Percentiles rank a stretch among this genome's conserved stretches.
These are phyloP conservation scores for Heimioporus sp. DNA, from an alignment of 768 basidiomycete genomes.

Conservation along the genomic window DNA sequence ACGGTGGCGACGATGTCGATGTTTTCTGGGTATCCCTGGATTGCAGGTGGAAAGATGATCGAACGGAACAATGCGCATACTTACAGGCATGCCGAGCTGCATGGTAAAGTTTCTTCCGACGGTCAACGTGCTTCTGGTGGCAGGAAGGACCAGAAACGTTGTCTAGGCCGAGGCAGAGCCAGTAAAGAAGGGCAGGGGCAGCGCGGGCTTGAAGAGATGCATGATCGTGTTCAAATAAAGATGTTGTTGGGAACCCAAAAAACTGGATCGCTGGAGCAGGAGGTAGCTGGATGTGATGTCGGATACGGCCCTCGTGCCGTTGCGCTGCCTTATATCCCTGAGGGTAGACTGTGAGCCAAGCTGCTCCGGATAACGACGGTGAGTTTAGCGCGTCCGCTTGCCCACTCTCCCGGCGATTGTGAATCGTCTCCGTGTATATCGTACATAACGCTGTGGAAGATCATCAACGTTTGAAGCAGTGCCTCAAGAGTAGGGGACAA, in stretches of 20 bases:
- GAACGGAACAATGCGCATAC: background rate
- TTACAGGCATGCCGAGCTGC: slow-evolving; percentile 9
- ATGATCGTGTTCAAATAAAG: slow-evolving; percentile 2
- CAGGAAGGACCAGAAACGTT: background rate
- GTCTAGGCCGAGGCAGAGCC: slow-evolving; percentile 9
- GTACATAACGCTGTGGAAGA: too few species aligned
- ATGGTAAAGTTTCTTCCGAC: slow-evolving; percentile 6
- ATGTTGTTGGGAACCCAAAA: background rate
- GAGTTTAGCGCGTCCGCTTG: too few species aligned
- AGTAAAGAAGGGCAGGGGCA: slow-evolving; percentile 14
- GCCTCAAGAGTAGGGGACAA: too few species aligned
- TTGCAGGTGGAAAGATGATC: background rate
- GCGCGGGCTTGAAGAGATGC: slow-evolving; percentile 9
- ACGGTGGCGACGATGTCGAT: slow-evolving; percentile 23
- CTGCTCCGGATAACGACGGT: too few species aligned
- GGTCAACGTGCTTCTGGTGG: background rate
- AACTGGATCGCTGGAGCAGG: background rate
- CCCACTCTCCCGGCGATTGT: too few species aligned
- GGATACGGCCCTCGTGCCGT: too few species aligned
- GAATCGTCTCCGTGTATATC: too few species aligned
- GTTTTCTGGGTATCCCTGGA: slow-evolving; percentile 15
- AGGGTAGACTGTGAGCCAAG: too few species aligned
- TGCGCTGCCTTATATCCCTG: too few species aligned
- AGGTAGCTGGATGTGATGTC: background rate
- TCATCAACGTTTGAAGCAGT: too few species aligned